Base-by-base conservation (phyloP, 2,329 filamentous ascomycete species). In the Aspergillus sp. region DNA sequence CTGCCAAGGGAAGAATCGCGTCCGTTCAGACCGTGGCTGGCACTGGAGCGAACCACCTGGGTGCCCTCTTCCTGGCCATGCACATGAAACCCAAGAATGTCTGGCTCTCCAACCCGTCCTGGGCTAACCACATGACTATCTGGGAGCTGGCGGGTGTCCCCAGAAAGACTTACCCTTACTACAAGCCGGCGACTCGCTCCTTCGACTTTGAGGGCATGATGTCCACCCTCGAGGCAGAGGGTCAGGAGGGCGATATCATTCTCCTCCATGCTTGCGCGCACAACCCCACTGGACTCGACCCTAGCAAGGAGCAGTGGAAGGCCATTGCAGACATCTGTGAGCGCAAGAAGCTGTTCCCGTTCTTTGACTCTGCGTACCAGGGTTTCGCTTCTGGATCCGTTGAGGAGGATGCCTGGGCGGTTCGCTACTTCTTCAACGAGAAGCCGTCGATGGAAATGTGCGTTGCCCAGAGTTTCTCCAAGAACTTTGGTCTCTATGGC, bases 311-410 rank as follows among this genome's bases (percentile, higher is more conserved):
- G 45, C 91, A 98, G 72, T 98, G 93, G 93, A 86, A 85, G 67
- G 81, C 90, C 70, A 81, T 97, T 47, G 89, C 90, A 40, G 72
- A 78, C 36, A 67, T 96, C 35, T 84, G 96, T 65, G 81, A 81
- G 61, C 70, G 80, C 61, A 93, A 88, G 76, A 82, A 82, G 53
- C 88, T 95, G 68, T 95, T 97, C 72, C 91, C 91, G 56, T 96
- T 97, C 80, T 97, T 98, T 70, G 93, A 98, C 75, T 89, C 83
- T 47, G 91, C 91, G 43, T 98, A 98, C 75, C 93, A 97, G 71
- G 93, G 93, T 37, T 98, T 97, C 63, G 91, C 91, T 2, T 94
- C 91, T 3, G 93, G 93, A 40, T 85, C 93, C 62, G 79, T 95
- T 31, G 80, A 81, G 57, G 82, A 84, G 47, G 93, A 98, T 64